Evolutionary conservation across 805 yeast genomes (phyloP), one percentile per base, ranked within the genome.

Genomic region (Ogataea thermomethanolica): DNA sequence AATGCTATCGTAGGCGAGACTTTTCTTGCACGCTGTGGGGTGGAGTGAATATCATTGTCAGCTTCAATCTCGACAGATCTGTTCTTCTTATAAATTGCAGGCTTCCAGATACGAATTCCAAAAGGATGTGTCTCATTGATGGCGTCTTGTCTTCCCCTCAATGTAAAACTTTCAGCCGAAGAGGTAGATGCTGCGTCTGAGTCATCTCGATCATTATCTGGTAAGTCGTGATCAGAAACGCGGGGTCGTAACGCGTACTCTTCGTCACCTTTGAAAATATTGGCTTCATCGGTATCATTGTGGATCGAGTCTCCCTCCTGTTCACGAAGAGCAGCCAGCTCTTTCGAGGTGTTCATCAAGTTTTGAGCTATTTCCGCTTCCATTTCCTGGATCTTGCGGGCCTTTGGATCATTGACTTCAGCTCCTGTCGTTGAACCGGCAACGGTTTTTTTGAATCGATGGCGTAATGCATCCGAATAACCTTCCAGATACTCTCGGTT

Each of bases 101-200:
- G 99, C 58, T 93, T 93, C 99, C 99, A 93, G 54, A 93, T 87
- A 61, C 96, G 83, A 33, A 93, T 91, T 73, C 99, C 99, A 56
- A 93, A 93, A 0, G 99, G 99, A 68, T 93, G 99, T 4, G 97
- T 89, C 37, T 85, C 81, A 58, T 93, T 93, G 58, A 93, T 93
- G 11, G 99, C 99, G 52, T 86, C 90, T 62, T 93, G 99, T 49
- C 97, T 79, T 51, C 90, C 96, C 45, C 93, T 73, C 39, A 91
- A 71, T 4, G 96, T 93, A 58, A 85, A 82, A 5, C 95, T 84
- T 61, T 91, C 97, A 21, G 77, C 58, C 0, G 95, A 79, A 1
- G 74, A 59, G 1, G 58, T 41, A 5, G 75, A 49, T 2, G 50
- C 58, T 22, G 41, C 65, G 20, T 71, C 74, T 8, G 58, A 61